A percentile compares a stretch with the other conserved stretches of the same genome.
Conservation (phyloP, 2,329 filamentous ascomycete species). For the Arthrobotrys musiformis region DNA sequence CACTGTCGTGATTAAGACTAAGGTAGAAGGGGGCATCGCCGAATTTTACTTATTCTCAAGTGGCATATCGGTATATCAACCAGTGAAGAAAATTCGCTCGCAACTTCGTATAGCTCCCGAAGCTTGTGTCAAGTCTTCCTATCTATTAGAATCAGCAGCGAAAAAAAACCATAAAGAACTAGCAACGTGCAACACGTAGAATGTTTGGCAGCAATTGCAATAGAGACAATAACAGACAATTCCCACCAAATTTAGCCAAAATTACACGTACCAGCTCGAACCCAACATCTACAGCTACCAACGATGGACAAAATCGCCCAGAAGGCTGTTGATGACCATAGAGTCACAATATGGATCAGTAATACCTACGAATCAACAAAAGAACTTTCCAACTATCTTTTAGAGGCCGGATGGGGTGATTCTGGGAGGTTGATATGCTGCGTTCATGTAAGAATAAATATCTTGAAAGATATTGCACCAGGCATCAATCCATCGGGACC, state of each 20-base stretch:
- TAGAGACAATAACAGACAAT: neutral
- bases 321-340: slow-evolving; percentile 33
- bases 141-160: too few species aligned
- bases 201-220: neutral
- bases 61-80: too few species aligned
- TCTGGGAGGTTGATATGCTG: slow-evolving; percentile 39
- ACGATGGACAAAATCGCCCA: slow-evolving; percentile 16
- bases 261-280: neutral
- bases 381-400: slow-evolving; percentile 15
- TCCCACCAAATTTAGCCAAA: neutral
- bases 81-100: too few species aligned
- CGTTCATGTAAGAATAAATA: slow-evolving; percentile 38
- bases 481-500: neutral
- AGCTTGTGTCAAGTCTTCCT: too few species aligned
- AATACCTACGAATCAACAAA: slow-evolving; percentile 1
- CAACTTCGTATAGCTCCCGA: too few species aligned
- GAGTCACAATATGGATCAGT: slow-evolving; percentile 34
- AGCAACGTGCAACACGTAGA: too few species aligned
- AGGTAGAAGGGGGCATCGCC: too few species aligned
- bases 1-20: too few species aligned
- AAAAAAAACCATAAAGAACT: too few species aligned
- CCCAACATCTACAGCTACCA: neutral
- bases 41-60: too few species aligned
- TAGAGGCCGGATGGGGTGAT: slow-evolving; percentile 35
- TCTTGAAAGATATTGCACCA: neutral